phyloP scores from a whole-genome alignment of 441 rosid genomes.

The Raphanus hybrid region DNA sequence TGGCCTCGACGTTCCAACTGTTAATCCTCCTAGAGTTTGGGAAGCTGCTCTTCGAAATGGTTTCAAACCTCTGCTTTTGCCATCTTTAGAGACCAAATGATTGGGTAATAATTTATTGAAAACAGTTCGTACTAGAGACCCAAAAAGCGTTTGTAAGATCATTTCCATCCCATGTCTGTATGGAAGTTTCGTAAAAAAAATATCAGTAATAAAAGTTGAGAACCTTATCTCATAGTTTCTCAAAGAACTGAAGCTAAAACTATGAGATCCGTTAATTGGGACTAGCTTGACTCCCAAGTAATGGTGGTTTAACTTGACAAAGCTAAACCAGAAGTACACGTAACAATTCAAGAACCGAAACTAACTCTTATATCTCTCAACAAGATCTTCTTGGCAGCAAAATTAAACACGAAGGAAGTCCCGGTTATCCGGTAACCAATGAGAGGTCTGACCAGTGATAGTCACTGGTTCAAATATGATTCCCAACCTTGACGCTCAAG shows the following conservation, averaged over 20 bases:
- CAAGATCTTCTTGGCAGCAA: constrained; percentile 19
- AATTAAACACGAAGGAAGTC: not conserved
- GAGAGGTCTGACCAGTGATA: constrained; percentile 12
- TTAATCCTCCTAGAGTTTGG: constrained; percentile 35
- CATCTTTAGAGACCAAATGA: constrained; percentile 23
- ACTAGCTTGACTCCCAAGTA: not conserved
- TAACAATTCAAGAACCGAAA: constrained; percentile 22
- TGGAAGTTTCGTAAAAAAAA: not conserved
- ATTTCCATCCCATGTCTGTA: not conserved
- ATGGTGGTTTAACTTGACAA: not conserved
- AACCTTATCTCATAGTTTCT: not conserved
- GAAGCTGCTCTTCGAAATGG: constrained; percentile 46
- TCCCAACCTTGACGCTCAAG: constrained; percentile 77
- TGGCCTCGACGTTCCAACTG: constrained; percentile 20
- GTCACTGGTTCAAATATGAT: constrained; percentile 63
- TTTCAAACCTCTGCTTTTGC: constrained; percentile 37
- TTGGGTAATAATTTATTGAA: not conserved
- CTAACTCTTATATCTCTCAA: constrained; percentile 23
- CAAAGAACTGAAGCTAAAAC: not conserved
- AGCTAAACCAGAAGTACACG: not conserved
- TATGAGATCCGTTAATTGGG: not conserved
- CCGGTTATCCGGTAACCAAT: not conserved
- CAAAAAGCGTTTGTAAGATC: not conserved
- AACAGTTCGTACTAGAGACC: not conserved
- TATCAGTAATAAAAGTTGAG: too few species aligned